Evolutionary conservation across 352 stramenopile genomes (phyloP), one percentile per base, ranked within the genome.

Genomic region (Pythium monospermum): DNA sequence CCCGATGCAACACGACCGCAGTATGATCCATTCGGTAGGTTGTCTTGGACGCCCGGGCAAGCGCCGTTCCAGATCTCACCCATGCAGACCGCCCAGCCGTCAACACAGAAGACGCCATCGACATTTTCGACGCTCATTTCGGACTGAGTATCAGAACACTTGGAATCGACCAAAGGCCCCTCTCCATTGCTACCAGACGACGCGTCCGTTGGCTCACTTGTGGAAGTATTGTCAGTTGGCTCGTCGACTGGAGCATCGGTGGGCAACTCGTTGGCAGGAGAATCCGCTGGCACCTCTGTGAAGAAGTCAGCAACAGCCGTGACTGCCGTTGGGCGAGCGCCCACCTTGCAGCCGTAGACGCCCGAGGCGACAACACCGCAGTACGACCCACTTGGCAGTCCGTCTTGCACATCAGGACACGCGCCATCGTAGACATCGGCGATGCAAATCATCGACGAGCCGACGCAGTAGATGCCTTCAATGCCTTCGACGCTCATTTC

Each of bases 111-210:
- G 31, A 49, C 39, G 30, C 41, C 50, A 16, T 32, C 11, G 15
- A 38, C 39, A 7, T 26, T 41, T 39, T 46, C 38, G 39, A 49
- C 49, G 25, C 49, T 57, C 38, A 49, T 49, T 22, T 49, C 39
- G 16, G 28, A 43, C 25, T 49, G 18, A 22, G 30, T 32, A 15
- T n/a, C 25, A 15, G 37, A 15, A 25, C 49, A 47, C 28, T n/a
- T n/a, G n/a, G n/a, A n/a, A n/a, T n/a, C n/a, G n/a, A n/a, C n/a
- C n/a, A n/a, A n/a, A n/a, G n/a, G n/a, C n/a, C n/a, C n/a, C n/a
- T n/a, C n/a, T n/a, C n/a, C n/a, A n/a, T n/a, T n/a, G n/a, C n/a
- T n/a, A n/a, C n/a, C n/a, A n/a, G n/a, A n/a, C n/a, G n/a, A n/a
- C n/a, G n/a, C n/a, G n/a, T n/a, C n/a, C n/a, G n/a, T n/a, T n/a